Conservation (phyloP, 257 asterid species). For the Euphrasia confusa region DNA sequence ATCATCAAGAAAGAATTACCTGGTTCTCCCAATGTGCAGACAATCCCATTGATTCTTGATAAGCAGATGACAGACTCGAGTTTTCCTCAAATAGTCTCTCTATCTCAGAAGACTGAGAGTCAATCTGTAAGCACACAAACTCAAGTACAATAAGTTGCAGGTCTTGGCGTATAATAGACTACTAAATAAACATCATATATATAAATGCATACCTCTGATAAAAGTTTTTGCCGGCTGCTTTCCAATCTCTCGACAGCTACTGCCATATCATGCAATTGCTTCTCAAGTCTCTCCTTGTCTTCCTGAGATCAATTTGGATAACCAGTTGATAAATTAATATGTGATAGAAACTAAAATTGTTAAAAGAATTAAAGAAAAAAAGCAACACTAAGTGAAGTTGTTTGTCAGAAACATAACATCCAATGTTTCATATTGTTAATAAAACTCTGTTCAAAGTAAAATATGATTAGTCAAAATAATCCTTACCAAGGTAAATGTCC, state of each 20-base stretch:
- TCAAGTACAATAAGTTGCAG: slow-evolving; percentile 24
- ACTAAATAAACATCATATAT: slow-evolving; percentile 13
- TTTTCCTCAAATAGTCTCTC: slow-evolving; percentile 90
- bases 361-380: not conserved
- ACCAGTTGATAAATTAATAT: not conserved
- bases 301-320: slow-evolving; percentile 41
- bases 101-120: slow-evolving; percentile 94
- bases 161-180: slow-evolving; percentile 24
- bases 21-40: slow-evolving; percentile 83
- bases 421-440: not conserved
- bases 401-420: slow-evolving; percentile 9
- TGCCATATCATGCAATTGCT: slow-evolving; percentile 94
- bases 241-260: slow-evolving; percentile 87
- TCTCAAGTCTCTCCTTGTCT: slow-evolving; percentile 83
- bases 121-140: slow-evolving; percentile 54
- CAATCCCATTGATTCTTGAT: slow-evolving; percentile 70
- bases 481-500: slow-evolving; percentile 55
- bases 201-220: slow-evolving; percentile 56
- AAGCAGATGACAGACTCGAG: slow-evolving; percentile 65
- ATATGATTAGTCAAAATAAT: slow-evolving; percentile 17
- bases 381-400: slow-evolving; percentile 12
- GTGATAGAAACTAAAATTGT: not conserved
- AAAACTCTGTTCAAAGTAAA: slow-evolving; percentile 7
- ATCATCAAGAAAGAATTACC: slow-evolving; percentile 34
- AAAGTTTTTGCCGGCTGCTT: slow-evolving; percentile 82